phyloP scores from a whole-genome alignment of 2,329 filamentous ascomycete genomes.

The Diaporthe sp. region DNA sequence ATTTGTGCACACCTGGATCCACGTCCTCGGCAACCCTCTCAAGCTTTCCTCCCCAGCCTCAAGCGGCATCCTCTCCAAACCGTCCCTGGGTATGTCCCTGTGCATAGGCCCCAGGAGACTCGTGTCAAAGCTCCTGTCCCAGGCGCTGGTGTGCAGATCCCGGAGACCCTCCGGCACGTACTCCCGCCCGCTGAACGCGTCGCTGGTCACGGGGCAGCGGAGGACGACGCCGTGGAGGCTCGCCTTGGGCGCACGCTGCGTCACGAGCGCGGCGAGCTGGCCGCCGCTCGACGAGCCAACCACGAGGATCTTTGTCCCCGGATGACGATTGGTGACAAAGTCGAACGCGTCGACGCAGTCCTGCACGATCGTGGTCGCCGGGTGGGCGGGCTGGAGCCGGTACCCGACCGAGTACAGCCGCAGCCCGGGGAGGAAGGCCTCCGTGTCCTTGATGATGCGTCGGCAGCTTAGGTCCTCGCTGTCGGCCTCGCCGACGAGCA shows the following conservation, averaged over 20 bases:
- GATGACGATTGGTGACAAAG: conserved; percentile 38
- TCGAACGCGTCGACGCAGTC: conserved; percentile 57
- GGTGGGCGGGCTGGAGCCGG: conserved; percentile 56
- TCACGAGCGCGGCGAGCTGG: conserved; percentile 59
- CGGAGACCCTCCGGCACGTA: conserved; percentile 54
- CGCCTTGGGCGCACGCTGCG: conserved; percentile 47
- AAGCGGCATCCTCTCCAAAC: conserved; percentile 56
- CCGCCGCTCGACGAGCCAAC: conserved; percentile 62
- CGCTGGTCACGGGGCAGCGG: conserved; percentile 62
- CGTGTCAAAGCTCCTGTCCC: conserved; percentile 52
- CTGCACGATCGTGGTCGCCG: conserved; percentile 54
- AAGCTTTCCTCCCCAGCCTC: conserved; percentile 51
- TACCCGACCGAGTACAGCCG: conserved; percentile 61
- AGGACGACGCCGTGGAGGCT: conserved; percentile 55
- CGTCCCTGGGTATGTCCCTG: conserved; percentile 53
- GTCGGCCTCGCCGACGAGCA: conserved; percentile 61
- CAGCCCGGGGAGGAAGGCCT: conserved; percentile 41
- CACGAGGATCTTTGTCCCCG: conserved; percentile 48
- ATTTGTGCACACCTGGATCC: conserved; percentile 64
- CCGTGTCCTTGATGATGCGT: conserved; percentile 50
- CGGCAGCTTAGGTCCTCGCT: conserved; percentile 63
- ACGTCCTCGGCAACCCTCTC: conserved; percentile 54
- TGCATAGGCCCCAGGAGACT: conserved; percentile 50
- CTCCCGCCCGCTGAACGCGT: conserved; percentile 52
- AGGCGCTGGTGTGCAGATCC: conserved; percentile 54